Percentiles rank a stretch among this genome's conserved stretches.
These are phyloP conservation scores for Elaeagnus macrophylla DNA, from an alignment of 306 rosid species.

Conservation along the genomic window DNA sequence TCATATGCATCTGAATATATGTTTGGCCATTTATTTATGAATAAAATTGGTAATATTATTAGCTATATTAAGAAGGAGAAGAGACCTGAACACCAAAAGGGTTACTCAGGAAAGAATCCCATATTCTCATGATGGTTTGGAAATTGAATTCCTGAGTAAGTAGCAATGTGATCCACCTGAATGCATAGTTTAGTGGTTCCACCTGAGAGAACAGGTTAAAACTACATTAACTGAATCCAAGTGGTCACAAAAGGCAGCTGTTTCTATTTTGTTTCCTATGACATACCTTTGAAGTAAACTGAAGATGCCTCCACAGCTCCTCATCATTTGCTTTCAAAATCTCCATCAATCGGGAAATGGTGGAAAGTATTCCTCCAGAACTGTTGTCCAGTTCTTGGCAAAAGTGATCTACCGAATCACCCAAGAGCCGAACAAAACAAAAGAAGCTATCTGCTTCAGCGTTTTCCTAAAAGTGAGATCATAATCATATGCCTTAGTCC, in stretches of 20 bases:
- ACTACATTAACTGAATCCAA: not conserved
- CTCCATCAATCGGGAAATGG: conserved; percentile 60
- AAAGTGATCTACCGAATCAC: conserved; percentile 77
- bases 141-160: conserved; percentile 72
- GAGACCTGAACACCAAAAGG: conserved; percentile 73
- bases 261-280: not conserved
- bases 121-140: conserved; percentile 58
- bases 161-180: conserved; percentile 78
- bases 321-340: conserved; percentile 53
- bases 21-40: not conserved
- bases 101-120: conserved; percentile 70
- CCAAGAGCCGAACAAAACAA: conserved; percentile 66
- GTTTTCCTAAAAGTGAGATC: conserved; percentile 30
- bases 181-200: conserved; percentile 67
- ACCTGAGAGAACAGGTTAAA: conserved; percentile 30
- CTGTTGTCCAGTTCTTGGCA: conserved; percentile 77
- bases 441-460: conserved; percentile 84
- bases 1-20: not conserved
- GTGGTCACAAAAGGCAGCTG: not conserved
- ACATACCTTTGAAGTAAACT: conserved; percentile 53
- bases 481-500: conserved; percentile 10
- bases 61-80: conserved; percentile 18
- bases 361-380: conserved; percentile 59
- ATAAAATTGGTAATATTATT: not conserved
- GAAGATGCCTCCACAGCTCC: conserved; percentile 77